These are phyloP conservation scores for Fusarium zealandicum DNA, from an alignment of 2,329 filamentous ascomycete genomes.

Conservation along the genomic window DNA sequence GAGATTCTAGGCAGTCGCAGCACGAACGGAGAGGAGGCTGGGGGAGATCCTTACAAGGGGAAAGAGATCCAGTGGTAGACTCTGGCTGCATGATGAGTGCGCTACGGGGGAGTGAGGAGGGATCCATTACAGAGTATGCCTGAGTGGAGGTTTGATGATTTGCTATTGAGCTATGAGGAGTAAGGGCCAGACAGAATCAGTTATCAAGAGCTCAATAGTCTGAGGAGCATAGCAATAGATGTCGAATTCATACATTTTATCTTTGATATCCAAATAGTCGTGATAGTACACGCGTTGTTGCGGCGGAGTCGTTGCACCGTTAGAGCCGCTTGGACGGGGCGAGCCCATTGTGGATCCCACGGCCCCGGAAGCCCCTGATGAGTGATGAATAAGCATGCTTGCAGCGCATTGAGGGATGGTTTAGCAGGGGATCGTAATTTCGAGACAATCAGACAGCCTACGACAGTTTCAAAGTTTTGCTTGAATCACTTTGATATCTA, in stretches of 20 bases:
- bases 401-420: background rate
- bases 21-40: background rate
- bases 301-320: slow-evolving; percentile 24
- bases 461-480: background rate
- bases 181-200: too few relatives aligned
- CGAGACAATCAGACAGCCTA: slow-evolving; percentile 10
- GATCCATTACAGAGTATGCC: background rate
- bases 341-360: slow-evolving; percentile 28
- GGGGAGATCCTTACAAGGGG: slow-evolving; percentile 5
- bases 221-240: too few relatives aligned
- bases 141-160: background rate
- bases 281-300: slow-evolving; percentile 21
- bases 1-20: background rate
- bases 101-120: background rate
- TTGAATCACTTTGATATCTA: slow-evolving; percentile 2
- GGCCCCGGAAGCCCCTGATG: slow-evolving; percentile 35
- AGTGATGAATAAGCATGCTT: slow-evolving; percentile 31
- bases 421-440: slow-evolving; percentile 19
- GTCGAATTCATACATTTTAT: too few relatives aligned
- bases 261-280: too few relatives aligned
- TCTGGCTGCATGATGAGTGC: background rate
- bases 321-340: slow-evolving; percentile 4
- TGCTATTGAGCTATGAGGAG: too few relatives aligned
- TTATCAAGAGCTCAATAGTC: too few relatives aligned
- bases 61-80: slow-evolving; percentile 20